Evolutionary conservation across 2,329 filamentous ascomycete genomes (phyloP).

Genomic region (Cladosporium sp.): DNA sequence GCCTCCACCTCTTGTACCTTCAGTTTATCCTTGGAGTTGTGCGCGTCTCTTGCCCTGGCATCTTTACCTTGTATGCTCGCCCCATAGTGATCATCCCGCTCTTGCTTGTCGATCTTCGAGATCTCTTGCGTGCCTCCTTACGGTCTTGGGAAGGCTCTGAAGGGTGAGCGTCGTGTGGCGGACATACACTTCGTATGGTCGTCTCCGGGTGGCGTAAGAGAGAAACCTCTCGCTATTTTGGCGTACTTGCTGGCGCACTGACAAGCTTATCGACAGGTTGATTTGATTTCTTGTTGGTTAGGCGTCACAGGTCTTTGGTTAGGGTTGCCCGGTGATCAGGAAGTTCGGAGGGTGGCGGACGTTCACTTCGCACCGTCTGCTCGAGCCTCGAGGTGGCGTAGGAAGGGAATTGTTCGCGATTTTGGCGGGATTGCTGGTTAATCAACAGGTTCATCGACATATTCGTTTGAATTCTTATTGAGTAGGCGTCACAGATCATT

Average conservation of each 20-base stretch:
- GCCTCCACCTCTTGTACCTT: background rate
- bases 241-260: background rate
- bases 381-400: background rate
- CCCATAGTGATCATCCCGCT: background rate
- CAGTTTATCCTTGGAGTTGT: background rate
- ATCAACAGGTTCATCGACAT: background rate
- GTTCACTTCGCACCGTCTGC: background rate
- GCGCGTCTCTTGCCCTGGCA: background rate
- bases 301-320: background rate
- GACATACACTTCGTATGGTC: background rate
- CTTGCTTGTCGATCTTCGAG: background rate
- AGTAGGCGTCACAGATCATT: background rate
- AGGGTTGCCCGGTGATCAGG: background rate
- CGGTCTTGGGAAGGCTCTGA: background rate
- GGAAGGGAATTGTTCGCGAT: background rate
- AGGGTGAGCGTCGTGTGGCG: background rate
- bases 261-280: background rate
- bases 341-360: background rate
- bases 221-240: background rate
- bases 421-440: background rate
- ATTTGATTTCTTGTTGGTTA: background rate
- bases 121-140: background rate
- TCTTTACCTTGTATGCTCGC: background rate
- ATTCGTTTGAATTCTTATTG: background rate
- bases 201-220: background rate